phyloP scores from a whole-genome alignment of 441 rosid species.

The Flueggea neowawraea region DNA sequence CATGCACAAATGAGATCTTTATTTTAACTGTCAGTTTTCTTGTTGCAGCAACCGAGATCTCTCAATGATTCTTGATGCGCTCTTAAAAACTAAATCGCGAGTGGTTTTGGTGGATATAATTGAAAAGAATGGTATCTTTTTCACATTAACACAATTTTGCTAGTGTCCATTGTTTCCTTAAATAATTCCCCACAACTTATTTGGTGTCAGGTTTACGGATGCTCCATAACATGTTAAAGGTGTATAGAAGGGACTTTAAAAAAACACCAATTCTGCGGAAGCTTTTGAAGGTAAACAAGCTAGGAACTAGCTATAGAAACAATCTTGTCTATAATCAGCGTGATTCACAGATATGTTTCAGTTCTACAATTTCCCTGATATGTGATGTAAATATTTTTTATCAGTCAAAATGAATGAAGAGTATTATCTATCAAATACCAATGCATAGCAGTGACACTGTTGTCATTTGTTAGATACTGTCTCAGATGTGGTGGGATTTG shows the following conservation, averaged over 20 bases:
- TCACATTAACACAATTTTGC: constrained; percentile 11
- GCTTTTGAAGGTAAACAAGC: constrained; percentile 77
- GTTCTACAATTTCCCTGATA: too few species aligned
- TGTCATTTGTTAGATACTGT: too few species aligned
- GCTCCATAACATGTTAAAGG: constrained; percentile 97
- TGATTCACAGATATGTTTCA: too few species aligned
- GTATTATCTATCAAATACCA: too few species aligned
- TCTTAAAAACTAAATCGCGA: constrained; percentile 90
- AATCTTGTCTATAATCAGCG: too few species aligned
- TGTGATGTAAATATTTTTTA: too few species aligned
- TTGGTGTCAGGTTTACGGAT: constrained; percentile 76
- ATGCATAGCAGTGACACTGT: too few species aligned
- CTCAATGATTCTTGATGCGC: constrained; percentile 98
- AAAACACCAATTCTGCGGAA: constrained; percentile 97
- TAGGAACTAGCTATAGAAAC: background rate
- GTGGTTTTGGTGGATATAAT: constrained; percentile 75
- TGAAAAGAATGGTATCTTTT: constrained; percentile 83
- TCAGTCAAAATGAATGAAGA: too few species aligned
- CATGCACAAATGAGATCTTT: background rate
- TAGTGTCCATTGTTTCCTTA: constrained; percentile 7
- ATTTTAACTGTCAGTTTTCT: constrained; percentile 11
- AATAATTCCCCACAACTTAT: constrained; percentile 6
- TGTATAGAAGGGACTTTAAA: constrained; percentile 84
- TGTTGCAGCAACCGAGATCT: constrained; percentile 93
- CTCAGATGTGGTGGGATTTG: too few species aligned